Base-by-base conservation (phyloP, 805 yeast species). In the Cyberlindnera galapagoensis region DNA sequence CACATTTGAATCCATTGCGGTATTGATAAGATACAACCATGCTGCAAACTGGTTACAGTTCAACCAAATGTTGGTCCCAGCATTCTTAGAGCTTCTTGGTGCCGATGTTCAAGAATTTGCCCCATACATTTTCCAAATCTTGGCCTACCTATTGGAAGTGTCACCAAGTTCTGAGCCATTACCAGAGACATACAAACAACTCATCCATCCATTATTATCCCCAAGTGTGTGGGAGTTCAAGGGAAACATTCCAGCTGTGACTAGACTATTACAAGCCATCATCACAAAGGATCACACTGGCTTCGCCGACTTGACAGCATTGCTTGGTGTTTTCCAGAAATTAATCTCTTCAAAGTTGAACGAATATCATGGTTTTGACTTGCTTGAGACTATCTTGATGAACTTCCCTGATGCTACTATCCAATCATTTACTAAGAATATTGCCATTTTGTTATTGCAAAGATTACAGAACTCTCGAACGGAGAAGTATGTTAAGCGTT, bases 271-370 rank as follows among this genome's bases (percentile, higher is more conserved):
- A 24, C 70, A 76, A 34, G 76, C 85, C 6, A 76, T 90, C 14
- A 59, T 76, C n/a, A 49, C 55, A 18, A 54, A 54, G 12, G 66
- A 66, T 24, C 44, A 49, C 8, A 33, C 45, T 3, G 46, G 57
- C 3, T 67, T 60, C 28, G 46, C 50, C n/a, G 70, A 67, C 30
- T 54, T 86, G 25, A 72, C 82, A 21, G 95, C 97, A 4, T 71
- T 92, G 19, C 63, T 92, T 24, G 99, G 99, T 24, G 95, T 92
- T n/a, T 94, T 85, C 66, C 98, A 94, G 61, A 86, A 88, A 55
- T 65, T 92, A 43, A 75, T 92, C 31, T 76, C 96, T 1, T 85
- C 97, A 0, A 82, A 80, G 44, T 69, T 76, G 11, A 80, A 86
- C 47, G 97, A 92, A 48, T 60, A 60, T 23, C 70, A 75, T 47